Evolutionary conservation across 2,329 filamentous ascomycete species (phyloP), one percentile per base, ranked within the genome.

Genomic region (Triangularia verruculosa): DNA sequence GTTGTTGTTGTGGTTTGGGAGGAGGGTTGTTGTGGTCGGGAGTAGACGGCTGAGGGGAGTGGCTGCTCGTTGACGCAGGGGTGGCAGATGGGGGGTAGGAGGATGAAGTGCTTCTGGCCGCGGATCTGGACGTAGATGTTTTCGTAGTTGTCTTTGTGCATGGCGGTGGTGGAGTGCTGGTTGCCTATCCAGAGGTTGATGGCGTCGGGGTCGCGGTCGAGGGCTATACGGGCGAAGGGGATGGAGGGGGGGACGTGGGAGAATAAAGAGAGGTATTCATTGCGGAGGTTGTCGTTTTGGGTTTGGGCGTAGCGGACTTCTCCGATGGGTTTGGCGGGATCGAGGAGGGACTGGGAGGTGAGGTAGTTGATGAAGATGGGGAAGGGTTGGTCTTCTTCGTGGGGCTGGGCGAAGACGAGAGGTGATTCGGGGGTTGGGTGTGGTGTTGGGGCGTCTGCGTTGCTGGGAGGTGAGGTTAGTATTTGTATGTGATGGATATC

Each of bases 121-220:
- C 86, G 74, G 13, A 94, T 75, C 71, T 94, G 91, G 1, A 92
- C 89, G 74, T 93, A 95, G 0, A 95, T 82, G 73, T 95, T 95
- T 74, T 95, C 91, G 74, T 93, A 94, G 70, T 90, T 90, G 76
- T 95, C 92, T 71, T 89, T 90, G 77, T 95, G 92, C 61, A 93
- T 75, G 0, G 89, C 88, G 0, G 91, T 93, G 1, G 84, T 81
- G 25, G 87, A 90, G 39, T 79, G 80, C 1, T 86, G 85, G 76
- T 91, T 90, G 61, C 91, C 91, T 57, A 95, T 86, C 91, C 91
- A 94, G 71, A 95, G 81, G 72, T 95, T 95, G 66, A 92, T 84
- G 13, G 91, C 91, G 67, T 95, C 91, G 0, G 91, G 89, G 0
- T 77, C 72, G 57, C 82, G 80, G 43, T 83, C 78, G 4, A 72